Conservation (phyloP, 1,139 yeast species). For the Debaryomyces subglobosus region DNA sequence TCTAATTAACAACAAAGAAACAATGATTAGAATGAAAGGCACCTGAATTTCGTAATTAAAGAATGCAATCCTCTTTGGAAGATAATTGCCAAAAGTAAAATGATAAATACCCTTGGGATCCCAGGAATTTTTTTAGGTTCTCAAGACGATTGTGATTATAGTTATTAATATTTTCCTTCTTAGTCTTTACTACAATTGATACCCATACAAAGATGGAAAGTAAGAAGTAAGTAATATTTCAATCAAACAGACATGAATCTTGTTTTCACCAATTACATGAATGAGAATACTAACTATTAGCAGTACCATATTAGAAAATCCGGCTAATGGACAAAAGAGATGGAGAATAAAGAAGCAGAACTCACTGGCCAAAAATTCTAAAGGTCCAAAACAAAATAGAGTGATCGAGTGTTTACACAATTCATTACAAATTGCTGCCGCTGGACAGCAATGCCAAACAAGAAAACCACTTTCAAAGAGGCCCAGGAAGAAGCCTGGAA, state of each 20-base stretch:
- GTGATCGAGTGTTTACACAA: slow-evolving; percentile 47
- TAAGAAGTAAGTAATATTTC: slow-evolving; percentile 21
- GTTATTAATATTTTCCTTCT: neutral
- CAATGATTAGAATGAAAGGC: neutral
- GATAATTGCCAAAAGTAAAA: neutral
- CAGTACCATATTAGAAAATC: slow-evolving; percentile 34
- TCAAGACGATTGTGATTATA: neutral
- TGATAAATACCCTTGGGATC: slow-evolving; percentile 11
- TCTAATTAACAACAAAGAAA: neutral
- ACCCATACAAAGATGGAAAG: slow-evolving; percentile 20
- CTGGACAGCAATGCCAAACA: slow-evolving; percentile 34
- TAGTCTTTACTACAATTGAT: slow-evolving; percentile 12
- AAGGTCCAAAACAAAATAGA: slow-evolving; percentile 14
- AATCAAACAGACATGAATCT: too few relatives aligned
- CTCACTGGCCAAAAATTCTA: slow-evolving; percentile 19
- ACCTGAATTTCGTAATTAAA: neutral
- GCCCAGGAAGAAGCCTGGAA: slow-evolving; percentile 55
- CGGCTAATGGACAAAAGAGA: slow-evolving; percentile 51
- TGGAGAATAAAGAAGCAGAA: slow-evolving; percentile 44
- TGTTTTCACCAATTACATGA: neutral
- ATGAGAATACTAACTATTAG: slow-evolving; percentile 8
- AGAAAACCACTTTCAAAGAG: slow-evolving; percentile 52
- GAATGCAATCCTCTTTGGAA: neutral
- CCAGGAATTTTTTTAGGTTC: slow-evolving; percentile 3
- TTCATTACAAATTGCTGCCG: slow-evolving; percentile 47